Base-by-base conservation (phyloP, 176 grass and related monocot species). In the Olyra latifolia region DNA sequence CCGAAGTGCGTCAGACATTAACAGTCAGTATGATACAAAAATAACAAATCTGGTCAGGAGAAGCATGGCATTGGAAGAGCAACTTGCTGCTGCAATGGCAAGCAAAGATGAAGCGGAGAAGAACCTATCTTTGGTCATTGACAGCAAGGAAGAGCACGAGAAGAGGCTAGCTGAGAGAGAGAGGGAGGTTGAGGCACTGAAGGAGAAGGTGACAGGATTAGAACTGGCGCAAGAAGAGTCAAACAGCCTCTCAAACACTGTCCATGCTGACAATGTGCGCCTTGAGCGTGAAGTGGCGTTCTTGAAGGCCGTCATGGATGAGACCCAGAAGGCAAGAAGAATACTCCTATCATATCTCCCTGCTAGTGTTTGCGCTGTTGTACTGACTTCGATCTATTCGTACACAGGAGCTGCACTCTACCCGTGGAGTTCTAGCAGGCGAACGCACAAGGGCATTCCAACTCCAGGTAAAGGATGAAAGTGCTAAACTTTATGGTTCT, bases 261-360 rank as follows among this genome's bases (percentile, higher is more conserved):
- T 93, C 48, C 96, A 99, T 53, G 58, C 90, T n/a, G 92, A 95
- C 28, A 99, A 95, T 79, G 92, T 95, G 80, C 76, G 86, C 41
- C 90, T 99, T 2, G 96, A 99, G 74, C 96, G 91, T 7, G 92
- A 99, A 46, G 96, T 99, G 53, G 92, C 96, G 4, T 99, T 91
- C 85, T 66, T 99, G 30, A 99, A 95, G 87, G 92, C 92, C 3
- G 83, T 98, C 48, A 77, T 89, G 86, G 96, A 98, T 71, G 92
- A 95, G 30, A 95, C 90, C 54, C 90, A 93, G 85, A 95, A 98
- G 96, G 96, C 87, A 83, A 88, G 75, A 59, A 58, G 49, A 23
- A 22, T 48, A 35, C 40, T 39, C 15, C 12, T 72, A 8, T 11
- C 17, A 5, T 49, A 46, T 44, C 7, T 20, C 27, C 28, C 12